Percentiles rank a stretch among this genome's conserved stretches.
Conservation (phyloP, 768 basidiomycete species). For the Macrolepiota dolichaula region DNA sequence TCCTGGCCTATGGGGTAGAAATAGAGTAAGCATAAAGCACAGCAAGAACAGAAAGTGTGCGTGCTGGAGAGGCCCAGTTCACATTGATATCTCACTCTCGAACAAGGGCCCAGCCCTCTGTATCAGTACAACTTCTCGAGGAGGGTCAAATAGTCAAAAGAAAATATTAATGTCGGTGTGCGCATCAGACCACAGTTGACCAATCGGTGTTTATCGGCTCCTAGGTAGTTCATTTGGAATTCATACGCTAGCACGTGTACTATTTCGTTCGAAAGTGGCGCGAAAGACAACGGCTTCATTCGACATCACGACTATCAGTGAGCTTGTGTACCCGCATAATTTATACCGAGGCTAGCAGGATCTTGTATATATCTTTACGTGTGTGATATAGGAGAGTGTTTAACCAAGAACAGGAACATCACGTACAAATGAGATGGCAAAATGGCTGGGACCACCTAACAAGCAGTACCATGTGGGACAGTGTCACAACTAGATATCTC, state of each 20-base stretch:
- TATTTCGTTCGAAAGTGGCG: background rate
- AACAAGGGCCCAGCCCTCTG: conserved; percentile 73
- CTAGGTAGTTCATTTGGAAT: background rate
- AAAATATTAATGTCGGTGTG: conserved; percentile 21
- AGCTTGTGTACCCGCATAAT: background rate
- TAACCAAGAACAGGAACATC: background rate
- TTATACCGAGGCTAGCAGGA: background rate
- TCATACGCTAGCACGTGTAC: background rate
- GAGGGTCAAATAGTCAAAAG: conserved; percentile 77
- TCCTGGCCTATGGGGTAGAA: too few relatives aligned
- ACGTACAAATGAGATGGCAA: background rate
- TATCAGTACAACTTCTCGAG: conserved; percentile 83
- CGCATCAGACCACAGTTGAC: background rate
- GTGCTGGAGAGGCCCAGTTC: too few relatives aligned
- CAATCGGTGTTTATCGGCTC: background rate
- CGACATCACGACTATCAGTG: background rate
- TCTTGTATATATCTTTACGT: background rate
- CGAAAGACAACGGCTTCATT: background rate
- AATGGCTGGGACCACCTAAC: background rate
- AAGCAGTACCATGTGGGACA: background rate
- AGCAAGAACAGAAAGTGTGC: too few relatives aligned
- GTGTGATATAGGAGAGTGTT: background rate
- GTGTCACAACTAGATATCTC: background rate
- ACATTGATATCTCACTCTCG: too few relatives aligned
- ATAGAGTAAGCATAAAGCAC: too few relatives aligned